Evolutionary conservation across 495 filamentous ascomycete species (phyloP).

Genomic region (Tuber magnatum): DNA sequence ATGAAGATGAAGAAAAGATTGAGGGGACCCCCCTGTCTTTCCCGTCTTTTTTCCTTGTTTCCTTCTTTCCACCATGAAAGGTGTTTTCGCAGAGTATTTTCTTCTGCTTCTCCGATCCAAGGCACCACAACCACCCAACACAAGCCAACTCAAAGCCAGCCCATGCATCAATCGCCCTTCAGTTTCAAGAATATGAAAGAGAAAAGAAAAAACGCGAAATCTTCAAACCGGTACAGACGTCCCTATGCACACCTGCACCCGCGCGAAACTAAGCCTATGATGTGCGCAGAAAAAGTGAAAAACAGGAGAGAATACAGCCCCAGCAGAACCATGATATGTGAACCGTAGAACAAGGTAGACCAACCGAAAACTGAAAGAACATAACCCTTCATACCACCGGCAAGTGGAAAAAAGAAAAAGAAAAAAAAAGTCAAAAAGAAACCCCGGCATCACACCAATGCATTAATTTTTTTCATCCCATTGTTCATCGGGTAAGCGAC

Average conservation of each 20-base stretch:
- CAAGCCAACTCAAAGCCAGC: background rate
- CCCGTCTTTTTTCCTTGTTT: background rate
- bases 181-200: background rate
- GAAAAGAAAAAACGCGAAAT: background rate
- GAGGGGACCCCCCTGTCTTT: background rate
- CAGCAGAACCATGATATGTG: conserved; percentile 4
- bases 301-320: background rate
- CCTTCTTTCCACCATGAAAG: background rate
- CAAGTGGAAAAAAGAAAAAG: background rate
- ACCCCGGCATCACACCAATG: background rate
- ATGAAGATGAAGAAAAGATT: background rate
- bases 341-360: conserved; percentile 1
- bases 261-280: background rate
- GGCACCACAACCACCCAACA: background rate
- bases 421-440: background rate
- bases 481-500: background rate
- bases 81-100: background rate
- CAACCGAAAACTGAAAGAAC: background rate
- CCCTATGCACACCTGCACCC: background rate
- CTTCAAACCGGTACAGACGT: background rate
- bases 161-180: background rate
- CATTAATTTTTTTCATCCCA: background rate
- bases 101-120: background rate
- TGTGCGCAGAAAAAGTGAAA: background rate
- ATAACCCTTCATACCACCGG: background rate